Conservation (phyloP, 139 green algal genomes). For the Chlamydomonas sphaeroides region DNA sequence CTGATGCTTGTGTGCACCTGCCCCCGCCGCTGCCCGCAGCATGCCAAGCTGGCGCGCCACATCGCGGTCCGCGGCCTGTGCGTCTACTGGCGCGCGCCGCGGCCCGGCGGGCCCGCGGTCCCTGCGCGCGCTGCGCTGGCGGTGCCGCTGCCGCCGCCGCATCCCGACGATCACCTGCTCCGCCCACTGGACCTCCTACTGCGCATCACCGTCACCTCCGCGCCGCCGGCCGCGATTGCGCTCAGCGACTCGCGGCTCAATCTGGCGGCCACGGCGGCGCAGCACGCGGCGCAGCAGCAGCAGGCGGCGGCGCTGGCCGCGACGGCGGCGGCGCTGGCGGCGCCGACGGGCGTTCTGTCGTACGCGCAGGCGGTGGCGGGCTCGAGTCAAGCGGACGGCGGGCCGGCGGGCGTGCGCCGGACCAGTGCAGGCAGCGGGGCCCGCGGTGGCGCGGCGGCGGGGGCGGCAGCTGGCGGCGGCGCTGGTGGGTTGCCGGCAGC, state of each 20-base stretch:
- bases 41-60: conserved; percentile 32
- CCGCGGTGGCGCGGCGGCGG: no score
- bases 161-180: conserved; percentile 37
- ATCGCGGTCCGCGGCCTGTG: conserved; percentile 40
- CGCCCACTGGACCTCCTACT: conserved; percentile 39
- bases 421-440: no score
- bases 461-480: not conserved
- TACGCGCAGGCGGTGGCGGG: no score
- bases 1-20: no score
- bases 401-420: no score
- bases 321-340: not conserved
- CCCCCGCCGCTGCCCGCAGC: not conserved
- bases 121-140: not conserved
- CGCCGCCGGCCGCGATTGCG: no score
- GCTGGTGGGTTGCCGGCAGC: not conserved
- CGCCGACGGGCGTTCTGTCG: no score
- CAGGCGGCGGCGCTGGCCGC: not conserved
- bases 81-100: conserved; percentile 47
- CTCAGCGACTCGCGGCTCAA: no score
- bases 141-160: not conserved
- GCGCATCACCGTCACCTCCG: conserved; percentile 30
- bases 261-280: no score
- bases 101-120: not conserved
- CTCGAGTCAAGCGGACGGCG: no score
- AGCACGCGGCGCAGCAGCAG: not conserved